Conservation (phyloP, 148 eudicot species). For the Rhododendron ovatum region DNA sequence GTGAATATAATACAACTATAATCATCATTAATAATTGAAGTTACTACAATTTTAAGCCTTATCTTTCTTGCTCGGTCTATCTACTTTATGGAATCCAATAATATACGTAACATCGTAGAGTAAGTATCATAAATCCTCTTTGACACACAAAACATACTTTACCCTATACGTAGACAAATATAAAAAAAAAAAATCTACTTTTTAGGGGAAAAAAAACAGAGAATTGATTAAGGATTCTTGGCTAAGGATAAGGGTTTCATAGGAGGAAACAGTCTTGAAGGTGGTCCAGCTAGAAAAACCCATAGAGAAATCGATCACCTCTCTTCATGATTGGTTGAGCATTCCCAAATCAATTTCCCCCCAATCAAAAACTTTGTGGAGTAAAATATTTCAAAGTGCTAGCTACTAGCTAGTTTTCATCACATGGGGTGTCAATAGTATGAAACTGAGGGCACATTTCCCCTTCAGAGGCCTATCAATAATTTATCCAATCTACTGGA, state of each 20-base stretch:
- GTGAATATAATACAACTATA: neutral
- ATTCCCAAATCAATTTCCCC: slow-evolving; percentile 26
- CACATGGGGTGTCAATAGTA: slow-evolving; percentile 1
- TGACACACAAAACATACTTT: neutral
- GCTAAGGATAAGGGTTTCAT: neutral
- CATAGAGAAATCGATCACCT: slow-evolving; percentile 17
- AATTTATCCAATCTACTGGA: neutral
- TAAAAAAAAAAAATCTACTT: neutral
- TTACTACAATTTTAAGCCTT: neutral
- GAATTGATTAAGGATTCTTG: neutral
- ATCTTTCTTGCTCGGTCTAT: neutral
- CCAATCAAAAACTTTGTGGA: slow-evolving; percentile 19
- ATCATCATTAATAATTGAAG: neutral
- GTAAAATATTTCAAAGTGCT: neutral
- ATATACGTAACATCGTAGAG: neutral
- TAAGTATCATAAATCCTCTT: neutral
- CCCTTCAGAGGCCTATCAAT: neutral
- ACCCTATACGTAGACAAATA: neutral
- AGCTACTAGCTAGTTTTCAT: neutral
- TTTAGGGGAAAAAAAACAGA: neutral
- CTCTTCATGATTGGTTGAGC: slow-evolving; percentile 37
- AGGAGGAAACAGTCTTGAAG: slow-evolving; percentile 28
- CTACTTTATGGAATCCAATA: neutral
- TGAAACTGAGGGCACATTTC: slow-evolving; percentile 13
- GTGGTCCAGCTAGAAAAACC: slow-evolving; percentile 43